Evolutionary conservation across 495 filamentous ascomycete genomes (phyloP).

Genomic region (Penicillium simplicissimum): DNA sequence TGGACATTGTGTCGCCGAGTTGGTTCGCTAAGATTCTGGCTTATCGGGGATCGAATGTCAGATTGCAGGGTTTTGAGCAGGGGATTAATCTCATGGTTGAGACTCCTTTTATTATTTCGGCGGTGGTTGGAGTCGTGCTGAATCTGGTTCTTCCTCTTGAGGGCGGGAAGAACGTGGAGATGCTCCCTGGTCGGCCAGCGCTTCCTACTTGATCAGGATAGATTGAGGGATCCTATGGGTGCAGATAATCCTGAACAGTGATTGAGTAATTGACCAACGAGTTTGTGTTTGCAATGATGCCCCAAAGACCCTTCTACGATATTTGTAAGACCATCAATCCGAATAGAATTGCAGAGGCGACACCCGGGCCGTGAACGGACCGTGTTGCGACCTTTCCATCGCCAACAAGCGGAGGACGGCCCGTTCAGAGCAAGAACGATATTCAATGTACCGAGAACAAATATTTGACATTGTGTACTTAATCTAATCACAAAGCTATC

Average conservation of each 20-base stretch:
- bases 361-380: too few species aligned
- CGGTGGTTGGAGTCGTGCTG: constrained; percentile 63
- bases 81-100: constrained; percentile 75
- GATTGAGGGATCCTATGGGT: background rate
- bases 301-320: too few species aligned
- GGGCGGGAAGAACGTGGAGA: constrained; percentile 7
- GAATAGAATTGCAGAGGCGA: too few species aligned
- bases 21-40: constrained; percentile 73
- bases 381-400: background rate
- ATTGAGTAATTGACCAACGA: background rate
- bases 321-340: too few species aligned
- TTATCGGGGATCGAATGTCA: constrained; percentile 60
- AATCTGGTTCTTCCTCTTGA: constrained; percentile 58
- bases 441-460: background rate
- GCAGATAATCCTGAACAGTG: too few species aligned
- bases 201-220: constrained; percentile 9
- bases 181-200: background rate
- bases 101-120: constrained; percentile 63
- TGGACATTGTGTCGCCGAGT: constrained; percentile 72
- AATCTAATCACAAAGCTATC: background rate
- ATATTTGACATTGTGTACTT: background rate
- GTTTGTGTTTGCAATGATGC: too few species aligned
- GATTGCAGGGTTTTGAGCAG: constrained; percentile 72
- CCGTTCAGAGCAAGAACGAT: background rate
- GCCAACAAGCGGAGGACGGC: background rate